phyloP scores from a whole-genome alignment of 768 basidiomycete species.

The Serendipita vermifera region DNA sequence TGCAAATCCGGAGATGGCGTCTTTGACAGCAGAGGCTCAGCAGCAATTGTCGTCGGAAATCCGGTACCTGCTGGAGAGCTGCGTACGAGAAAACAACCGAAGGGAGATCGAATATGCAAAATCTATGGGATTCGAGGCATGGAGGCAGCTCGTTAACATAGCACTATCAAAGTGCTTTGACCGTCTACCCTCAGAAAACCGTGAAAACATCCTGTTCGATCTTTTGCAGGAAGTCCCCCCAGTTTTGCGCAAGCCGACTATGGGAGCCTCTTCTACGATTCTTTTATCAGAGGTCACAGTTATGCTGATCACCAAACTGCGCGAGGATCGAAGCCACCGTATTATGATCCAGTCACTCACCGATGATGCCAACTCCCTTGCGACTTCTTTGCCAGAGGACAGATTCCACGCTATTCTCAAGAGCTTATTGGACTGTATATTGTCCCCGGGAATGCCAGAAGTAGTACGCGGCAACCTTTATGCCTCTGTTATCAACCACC shows the following conservation, averaged over 20 bases:
- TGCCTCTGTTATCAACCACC: constrained; percentile 76
- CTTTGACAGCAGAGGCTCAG: constrained; percentile 41
- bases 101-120: constrained; percentile 65
- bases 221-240: constrained; percentile 69
- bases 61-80: constrained; percentile 65
- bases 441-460: constrained; percentile 67
- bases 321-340: constrained; percentile 67
- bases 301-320: constrained; percentile 74
- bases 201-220: constrained; percentile 85
- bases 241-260: constrained; percentile 48
- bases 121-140: constrained; percentile 60
- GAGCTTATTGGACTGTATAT: constrained; percentile 57
- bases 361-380: constrained; percentile 42
- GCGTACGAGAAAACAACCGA: constrained; percentile 78
- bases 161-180: constrained; percentile 77
- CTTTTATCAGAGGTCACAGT: constrained; percentile 71
- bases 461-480: constrained; percentile 92
- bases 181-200: constrained; percentile 63
- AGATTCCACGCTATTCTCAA: constrained; percentile 62
- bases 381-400: constrained; percentile 59
- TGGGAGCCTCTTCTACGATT: constrained; percentile 63
- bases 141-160: constrained; percentile 76
- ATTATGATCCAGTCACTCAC: constrained; percentile 46
- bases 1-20: neutral
- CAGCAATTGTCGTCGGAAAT: constrained; percentile 59